These are phyloP conservation scores for Halteria grandinella DNA, from an alignment of 73 alveolate genomes.

Conservation along the genomic window DNA sequence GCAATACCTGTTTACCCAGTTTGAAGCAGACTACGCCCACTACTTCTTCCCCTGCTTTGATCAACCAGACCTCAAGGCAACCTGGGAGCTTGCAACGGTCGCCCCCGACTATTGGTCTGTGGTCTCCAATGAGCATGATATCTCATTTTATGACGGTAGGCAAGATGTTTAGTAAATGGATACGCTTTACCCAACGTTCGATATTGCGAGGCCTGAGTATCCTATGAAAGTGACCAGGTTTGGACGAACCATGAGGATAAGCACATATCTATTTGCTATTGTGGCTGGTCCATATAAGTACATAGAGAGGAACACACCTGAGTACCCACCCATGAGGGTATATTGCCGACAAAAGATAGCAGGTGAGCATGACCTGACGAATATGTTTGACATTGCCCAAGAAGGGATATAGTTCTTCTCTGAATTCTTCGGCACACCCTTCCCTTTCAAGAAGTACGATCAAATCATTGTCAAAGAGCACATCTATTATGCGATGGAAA, in stretches of 20 bases:
- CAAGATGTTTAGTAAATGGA: background rate
- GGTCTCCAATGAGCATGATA: constrained; percentile 72
- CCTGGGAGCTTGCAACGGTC: constrained; percentile 67
- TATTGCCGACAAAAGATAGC: constrained; percentile 63
- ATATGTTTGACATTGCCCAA: constrained; percentile 61
- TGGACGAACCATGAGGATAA: background rate
- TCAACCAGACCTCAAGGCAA: constrained; percentile 94
- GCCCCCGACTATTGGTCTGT: constrained; percentile 92
- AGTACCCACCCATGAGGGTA: constrained; percentile 68
- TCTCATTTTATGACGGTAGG: background rate
- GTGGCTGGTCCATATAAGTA: constrained; percentile 48
- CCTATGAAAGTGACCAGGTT: constrained; percentile 30
- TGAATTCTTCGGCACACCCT: constrained; percentile 85
- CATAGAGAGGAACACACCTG: constrained; percentile 14
- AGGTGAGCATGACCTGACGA: constrained; percentile 23
- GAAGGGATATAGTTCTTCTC: constrained; percentile 90
- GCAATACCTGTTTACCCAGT: background rate
- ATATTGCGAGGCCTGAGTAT: constrained; percentile 66
- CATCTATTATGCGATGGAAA: constrained; percentile 97
- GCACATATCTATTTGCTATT: constrained; percentile 33
- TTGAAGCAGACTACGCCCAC: constrained; percentile 87
- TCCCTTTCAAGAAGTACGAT: constrained; percentile 93
- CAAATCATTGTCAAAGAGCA: constrained; percentile 93
- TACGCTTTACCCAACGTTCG: background rate
- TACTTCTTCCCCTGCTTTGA: constrained; percentile 95